Evolutionary conservation across 1,139 yeast species (phyloP).

Genomic region (Yamadazyma mexicana): DNA sequence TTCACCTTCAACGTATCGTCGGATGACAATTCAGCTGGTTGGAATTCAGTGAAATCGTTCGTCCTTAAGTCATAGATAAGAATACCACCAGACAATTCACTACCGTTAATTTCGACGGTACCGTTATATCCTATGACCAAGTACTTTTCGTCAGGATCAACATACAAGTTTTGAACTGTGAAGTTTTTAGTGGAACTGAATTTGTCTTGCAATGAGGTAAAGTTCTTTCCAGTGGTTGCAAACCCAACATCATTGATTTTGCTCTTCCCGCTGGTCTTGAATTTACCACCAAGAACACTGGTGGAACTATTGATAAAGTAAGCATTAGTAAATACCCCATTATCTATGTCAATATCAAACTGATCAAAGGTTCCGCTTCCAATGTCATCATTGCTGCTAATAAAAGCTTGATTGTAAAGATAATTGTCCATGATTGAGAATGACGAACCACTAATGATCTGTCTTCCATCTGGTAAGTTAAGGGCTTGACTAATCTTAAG

Average conservation of each 20-base stretch:
- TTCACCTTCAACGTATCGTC: constrained; percentile 41
- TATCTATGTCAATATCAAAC: constrained; percentile 24
- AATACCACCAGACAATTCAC: constrained; percentile 41
- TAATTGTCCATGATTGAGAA: constrained; percentile 40
- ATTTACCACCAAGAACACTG: constrained; percentile 55
- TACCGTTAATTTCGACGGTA: constrained; percentile 27
- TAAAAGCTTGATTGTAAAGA: constrained; percentile 31
- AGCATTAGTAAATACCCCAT: constrained; percentile 43
- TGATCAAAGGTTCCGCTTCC: constrained; percentile 17
- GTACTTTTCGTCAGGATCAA: constrained; percentile 32
- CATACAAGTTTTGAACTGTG: constrained; percentile 42
- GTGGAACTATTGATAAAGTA: constrained; percentile 48
- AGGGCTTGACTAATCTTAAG: constrained; percentile 40
- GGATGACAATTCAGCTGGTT: constrained; percentile 46
- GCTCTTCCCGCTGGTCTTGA: constrained; percentile 18
- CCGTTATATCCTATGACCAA: constrained; percentile 57
- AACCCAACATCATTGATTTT: constrained; percentile 33
- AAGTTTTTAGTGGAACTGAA: constrained; percentile 39
- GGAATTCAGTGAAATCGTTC: constrained; percentile 38
- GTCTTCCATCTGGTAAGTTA: constrained; percentile 23
- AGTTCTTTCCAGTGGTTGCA: constrained; percentile 27
- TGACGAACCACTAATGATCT: constrained; percentile 40
- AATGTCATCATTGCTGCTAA: constrained; percentile 19
- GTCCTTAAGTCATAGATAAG: constrained; percentile 51
- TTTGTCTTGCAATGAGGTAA: constrained; percentile 27